Base-by-base conservation (phyloP, 2,329 filamentous ascomycete genomes). In the Aureobasidium sp. region DNA sequence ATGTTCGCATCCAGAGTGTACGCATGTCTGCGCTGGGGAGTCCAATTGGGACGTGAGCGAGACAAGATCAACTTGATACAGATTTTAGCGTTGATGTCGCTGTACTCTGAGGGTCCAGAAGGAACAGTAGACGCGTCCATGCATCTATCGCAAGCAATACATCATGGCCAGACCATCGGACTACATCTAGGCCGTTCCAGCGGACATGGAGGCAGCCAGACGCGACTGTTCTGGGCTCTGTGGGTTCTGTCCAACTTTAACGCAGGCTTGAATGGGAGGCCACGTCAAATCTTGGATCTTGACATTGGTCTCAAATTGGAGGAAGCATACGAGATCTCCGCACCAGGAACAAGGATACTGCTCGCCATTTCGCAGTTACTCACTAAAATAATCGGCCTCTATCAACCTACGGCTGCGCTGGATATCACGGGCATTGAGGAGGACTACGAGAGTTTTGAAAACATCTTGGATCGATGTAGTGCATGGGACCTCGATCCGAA, bases 181-280 rank as follows among this genome's bases (percentile, higher is more conserved):
- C 70, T 79, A 19, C 77, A 70, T 9, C 73, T 91, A 70, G 76
- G 80, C 51, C 79, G 80, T 65, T 29, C 81, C 79, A 65, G 81
- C 81, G 65, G 77, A 89, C 66, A 84, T 84, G 5, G 81, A 82
- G 65, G 80, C 79, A 61, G 85, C 83, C 45, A 80, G 80, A 54
- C 78, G 78, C 84, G 89, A 70, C 66, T 80, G 0, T 80, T 79
- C 62, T 80, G 77, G 77, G 77, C 74, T 64, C 67, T 79, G 1
- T 80, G 77, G 76, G 74, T 73, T 62, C 69, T 79, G 1, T 77
- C 79, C 61, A 76, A 77, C 50, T 69, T 78, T 46, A 79, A 78
- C 53, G 75, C 75, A 6, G 75, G 73, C 43, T 75, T 77, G 64
- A 76, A 78, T 50, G 77, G 76, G 17, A 69, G 78, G 42, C 77